phyloP scores from a whole-genome alignment of 1,284 basidiomycete genomes.

The Fomitopsis pinicola region DNA sequence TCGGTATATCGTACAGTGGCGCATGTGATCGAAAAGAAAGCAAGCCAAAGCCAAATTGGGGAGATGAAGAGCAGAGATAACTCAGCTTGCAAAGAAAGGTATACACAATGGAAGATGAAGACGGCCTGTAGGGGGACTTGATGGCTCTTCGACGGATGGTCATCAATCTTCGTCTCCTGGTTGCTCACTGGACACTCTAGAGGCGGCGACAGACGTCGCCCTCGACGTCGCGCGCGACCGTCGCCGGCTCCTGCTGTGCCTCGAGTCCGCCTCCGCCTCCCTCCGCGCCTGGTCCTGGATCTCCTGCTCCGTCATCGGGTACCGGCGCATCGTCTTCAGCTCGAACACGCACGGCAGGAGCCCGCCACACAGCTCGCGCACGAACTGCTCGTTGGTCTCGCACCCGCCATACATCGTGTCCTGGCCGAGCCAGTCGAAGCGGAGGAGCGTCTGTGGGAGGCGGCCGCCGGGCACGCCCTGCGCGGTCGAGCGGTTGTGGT shows the following conservation, averaged over 20 bases:
- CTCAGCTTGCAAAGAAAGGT: neutral
- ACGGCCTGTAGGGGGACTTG: neutral
- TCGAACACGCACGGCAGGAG: conserved; percentile 57
- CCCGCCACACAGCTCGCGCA: conserved; percentile 41
- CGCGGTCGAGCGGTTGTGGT: conserved; percentile 58
- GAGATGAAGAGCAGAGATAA: neutral
- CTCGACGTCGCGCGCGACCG: conserved; percentile 16
- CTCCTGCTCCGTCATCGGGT: conserved; percentile 48
- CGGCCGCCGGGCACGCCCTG: conserved; percentile 62
- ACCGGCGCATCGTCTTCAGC: conserved; percentile 45
- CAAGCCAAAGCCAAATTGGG: neutral
- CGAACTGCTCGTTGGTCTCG: conserved; percentile 37
- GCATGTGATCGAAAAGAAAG: neutral
- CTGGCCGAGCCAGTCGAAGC: conserved; percentile 58
- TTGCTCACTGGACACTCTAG: conserved; percentile 1
- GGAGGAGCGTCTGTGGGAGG: conserved; percentile 54
- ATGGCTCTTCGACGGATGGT: neutral
- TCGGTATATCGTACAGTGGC: conserved; percentile 2
- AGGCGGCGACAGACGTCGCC: conserved; percentile 12
- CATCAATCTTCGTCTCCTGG: neutral
- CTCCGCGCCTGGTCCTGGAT: conserved; percentile 33
- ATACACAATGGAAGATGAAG: neutral
- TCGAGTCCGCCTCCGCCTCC: conserved; percentile 19
- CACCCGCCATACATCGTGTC: conserved; percentile 61
- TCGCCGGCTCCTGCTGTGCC: conserved; percentile 2